phyloP scores from a whole-genome alignment of 176 grass and related monocot genomes.

The Phoenix dactylifera region DNA sequence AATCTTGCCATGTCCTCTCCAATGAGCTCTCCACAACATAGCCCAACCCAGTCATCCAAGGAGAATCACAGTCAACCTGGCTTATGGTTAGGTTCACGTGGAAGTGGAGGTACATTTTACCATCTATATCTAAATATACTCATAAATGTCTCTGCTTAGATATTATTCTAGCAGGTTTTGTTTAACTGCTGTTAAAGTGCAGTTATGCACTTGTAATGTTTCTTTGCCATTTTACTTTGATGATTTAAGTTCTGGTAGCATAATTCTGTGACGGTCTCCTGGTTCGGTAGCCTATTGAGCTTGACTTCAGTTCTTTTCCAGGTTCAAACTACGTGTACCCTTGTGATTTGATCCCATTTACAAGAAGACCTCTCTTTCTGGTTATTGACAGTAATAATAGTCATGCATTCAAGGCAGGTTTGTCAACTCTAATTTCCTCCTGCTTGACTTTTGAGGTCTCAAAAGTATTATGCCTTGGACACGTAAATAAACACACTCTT shows the following conservation, averaged over 20 bases:
- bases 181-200: no score
- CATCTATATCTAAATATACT: no score
- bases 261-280: no score
- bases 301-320: conserved; percentile 15
- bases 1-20: conserved; percentile 52
- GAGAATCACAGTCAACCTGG: conserved; percentile 12
- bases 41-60: conserved; percentile 1
- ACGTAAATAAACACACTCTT: no score
- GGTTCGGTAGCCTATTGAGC: no score
- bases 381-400: conserved; percentile 73
- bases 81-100: conserved; percentile 64
- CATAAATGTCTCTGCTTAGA: no score
- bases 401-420: conserved; percentile 97
- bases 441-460: neutral
- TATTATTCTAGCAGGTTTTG: no score
- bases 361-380: conserved; percentile 84
- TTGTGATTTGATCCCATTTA: conserved; percentile 92
- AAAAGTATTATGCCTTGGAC: no score
- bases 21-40: conserved; percentile 7
- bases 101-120: conserved; percentile 56
- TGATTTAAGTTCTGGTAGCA: no score
- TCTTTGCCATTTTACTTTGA: no score
- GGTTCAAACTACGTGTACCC: conserved; percentile 87
- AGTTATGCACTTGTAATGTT: no score
- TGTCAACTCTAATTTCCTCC: conserved; percentile 39